Conservation (phyloP, 2,329 filamentous ascomycete genomes). For the Cercospora sp. region DNA sequence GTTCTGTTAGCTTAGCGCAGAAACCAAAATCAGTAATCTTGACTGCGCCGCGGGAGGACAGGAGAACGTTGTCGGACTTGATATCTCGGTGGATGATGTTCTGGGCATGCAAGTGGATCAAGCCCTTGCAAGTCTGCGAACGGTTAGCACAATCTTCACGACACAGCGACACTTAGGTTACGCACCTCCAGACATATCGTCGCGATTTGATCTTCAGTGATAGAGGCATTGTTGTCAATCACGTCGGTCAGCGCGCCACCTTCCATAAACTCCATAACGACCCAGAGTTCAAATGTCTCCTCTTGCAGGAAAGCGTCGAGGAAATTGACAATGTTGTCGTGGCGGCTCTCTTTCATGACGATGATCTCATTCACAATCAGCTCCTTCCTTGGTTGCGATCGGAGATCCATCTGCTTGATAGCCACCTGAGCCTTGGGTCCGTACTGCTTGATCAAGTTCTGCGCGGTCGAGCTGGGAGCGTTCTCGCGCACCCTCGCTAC, state of each 20-base stretch:
- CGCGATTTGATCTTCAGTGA: conserved; percentile 95
- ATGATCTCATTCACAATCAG: conserved; percentile 99
- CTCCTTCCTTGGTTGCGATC: conserved; percentile 95
- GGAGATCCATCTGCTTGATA: conserved; percentile 99
- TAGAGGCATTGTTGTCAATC: conserved; percentile 94
- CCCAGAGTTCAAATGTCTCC: conserved; percentile 94
- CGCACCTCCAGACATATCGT: conserved; percentile 94
- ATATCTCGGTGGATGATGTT: conserved; percentile 99
- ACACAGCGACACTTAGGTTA: conserved; percentile 6
- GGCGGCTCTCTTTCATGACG: conserved; percentile 99
- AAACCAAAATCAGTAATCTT: conserved; percentile 98
- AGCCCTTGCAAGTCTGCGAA: conserved; percentile 81
- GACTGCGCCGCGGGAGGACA: conserved; percentile 91
- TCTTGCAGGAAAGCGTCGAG: conserved; percentile 95
- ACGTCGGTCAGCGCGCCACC: conserved; percentile 96
- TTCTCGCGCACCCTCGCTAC: conserved; percentile 92
- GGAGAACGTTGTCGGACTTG: conserved; percentile 96
- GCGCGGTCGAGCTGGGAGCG: conserved; percentile 76
- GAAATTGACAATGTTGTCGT: conserved; percentile 99
- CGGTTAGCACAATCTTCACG: conserved; percentile 32
- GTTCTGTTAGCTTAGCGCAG: conserved; percentile 96
- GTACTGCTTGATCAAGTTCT: conserved; percentile 74
- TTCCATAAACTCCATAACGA: conserved; percentile 99
- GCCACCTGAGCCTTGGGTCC: conserved; percentile 85
- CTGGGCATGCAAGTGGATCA: conserved; percentile 91